phyloP scores from a whole-genome alignment of 805 yeast species.

The Suhomyces pyralidae region DNA sequence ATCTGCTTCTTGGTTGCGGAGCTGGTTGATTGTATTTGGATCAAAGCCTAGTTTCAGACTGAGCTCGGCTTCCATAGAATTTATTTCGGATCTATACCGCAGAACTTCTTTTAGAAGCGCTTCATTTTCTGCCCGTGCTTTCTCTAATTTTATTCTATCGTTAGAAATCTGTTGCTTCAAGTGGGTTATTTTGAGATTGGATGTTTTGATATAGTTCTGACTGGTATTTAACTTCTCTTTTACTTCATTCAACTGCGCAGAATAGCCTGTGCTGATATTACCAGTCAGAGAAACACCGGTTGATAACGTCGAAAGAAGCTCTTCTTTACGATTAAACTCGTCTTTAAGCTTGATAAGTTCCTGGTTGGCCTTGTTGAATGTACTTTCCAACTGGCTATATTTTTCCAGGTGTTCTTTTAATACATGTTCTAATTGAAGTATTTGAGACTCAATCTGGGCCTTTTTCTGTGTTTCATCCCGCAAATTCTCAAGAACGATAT shows the following conservation, averaged over 20 bases:
- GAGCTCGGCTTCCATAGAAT: constrained; percentile 41
- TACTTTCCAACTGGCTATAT: constrained; percentile 42
- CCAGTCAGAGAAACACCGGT: constrained; percentile 91
- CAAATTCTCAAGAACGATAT: constrained; percentile 54
- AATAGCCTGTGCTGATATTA: constrained; percentile 70
- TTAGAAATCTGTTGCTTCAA: constrained; percentile 50
- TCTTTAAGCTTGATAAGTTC: constrained; percentile 46
- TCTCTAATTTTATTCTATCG: constrained; percentile 46
- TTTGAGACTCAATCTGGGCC: constrained; percentile 27
- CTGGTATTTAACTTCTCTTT: constrained; percentile 54
- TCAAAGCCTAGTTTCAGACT: constrained; percentile 53
- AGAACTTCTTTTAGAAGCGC: constrained; percentile 42
- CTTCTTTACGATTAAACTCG: constrained; percentile 61
- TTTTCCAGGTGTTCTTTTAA: constrained; percentile 34
- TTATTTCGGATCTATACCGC: constrained; percentile 36
- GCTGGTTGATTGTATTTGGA: constrained; percentile 39
- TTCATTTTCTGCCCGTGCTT: constrained; percentile 52
- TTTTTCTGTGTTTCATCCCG: constrained; percentile 49
- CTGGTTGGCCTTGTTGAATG: constrained; percentile 43
- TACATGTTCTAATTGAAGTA: constrained; percentile 29
- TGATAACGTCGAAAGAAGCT: constrained; percentile 72
- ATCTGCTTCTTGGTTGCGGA: constrained; percentile 45
- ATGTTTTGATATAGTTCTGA: constrained; percentile 55
- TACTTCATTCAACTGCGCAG: constrained; percentile 63
- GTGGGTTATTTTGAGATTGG: constrained; percentile 56